A percentile compares a stretch with the other conserved stretches of the same genome.
These are phyloP conservation scores for Candida maesae DNA, from an alignment of 805 yeast species.

Conservation along the genomic window DNA sequence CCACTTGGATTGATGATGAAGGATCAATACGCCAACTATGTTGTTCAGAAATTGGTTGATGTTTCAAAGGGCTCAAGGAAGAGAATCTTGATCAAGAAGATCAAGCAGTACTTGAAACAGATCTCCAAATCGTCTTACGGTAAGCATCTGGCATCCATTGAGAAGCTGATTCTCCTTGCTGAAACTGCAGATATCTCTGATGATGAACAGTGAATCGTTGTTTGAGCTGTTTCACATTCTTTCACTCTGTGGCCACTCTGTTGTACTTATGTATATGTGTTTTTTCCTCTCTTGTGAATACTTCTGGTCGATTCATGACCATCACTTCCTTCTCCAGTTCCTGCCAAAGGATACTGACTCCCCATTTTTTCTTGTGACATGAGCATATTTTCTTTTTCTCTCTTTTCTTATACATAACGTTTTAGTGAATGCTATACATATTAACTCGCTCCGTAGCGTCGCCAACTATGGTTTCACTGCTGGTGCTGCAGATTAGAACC, in stretches of 20 bases:
- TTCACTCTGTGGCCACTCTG: no score
- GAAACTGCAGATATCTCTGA: slow-evolving; percentile 26
- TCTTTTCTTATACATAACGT: not conserved
- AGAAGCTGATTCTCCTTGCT: slow-evolving; percentile 39
- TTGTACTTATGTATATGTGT: no score
- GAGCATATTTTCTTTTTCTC: not conserved
- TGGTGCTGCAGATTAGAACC: no score
- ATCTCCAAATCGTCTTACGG: slow-evolving; percentile 69
- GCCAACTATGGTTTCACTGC: no score
- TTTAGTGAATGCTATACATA: no score
- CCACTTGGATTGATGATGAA: slow-evolving; percentile 91
- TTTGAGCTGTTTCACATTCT: no score
- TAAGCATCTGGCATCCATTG: slow-evolving; percentile 80
- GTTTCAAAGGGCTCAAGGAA: slow-evolving; percentile 70
- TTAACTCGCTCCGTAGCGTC: no score
- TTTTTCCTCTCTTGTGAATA: not conserved
- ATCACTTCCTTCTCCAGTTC: not conserved
- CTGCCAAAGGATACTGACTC: no score
- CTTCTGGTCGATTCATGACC: no score
- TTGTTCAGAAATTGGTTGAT: slow-evolving; percentile 89
- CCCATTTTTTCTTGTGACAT: not conserved
- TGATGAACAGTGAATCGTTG: no score
- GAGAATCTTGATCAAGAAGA: slow-evolving; percentile 63
- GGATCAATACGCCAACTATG: slow-evolving; percentile 97
- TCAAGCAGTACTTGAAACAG: slow-evolving; percentile 74